These are phyloP conservation scores for Saitozyma sp. DNA, from an alignment of 768 basidiomycete species.

Conservation along the genomic window DNA sequence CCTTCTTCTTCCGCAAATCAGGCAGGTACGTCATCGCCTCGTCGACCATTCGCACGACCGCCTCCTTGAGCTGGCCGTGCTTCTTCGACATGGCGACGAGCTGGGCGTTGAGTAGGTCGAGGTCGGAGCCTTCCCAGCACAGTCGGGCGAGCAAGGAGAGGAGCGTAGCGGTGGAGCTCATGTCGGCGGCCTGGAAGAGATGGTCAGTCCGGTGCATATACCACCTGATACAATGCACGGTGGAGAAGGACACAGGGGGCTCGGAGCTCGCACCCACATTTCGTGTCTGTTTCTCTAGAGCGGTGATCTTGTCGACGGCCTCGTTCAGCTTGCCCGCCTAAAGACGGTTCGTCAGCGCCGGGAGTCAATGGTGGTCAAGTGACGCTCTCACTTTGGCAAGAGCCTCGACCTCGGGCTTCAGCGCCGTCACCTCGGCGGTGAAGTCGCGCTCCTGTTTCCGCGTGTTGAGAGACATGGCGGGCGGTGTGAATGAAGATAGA, in stretches of 20 bases:
- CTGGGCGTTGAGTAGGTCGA: constrained; percentile 65
- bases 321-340: constrained; percentile 81
- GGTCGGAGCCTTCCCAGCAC: constrained; percentile 70
- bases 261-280: constrained; percentile 63
- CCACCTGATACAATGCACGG: constrained; percentile 1
- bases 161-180: constrained; percentile 83
- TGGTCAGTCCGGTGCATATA: neutral
- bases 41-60: constrained; percentile 89
- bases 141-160: constrained; percentile 72
- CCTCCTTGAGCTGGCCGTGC: constrained; percentile 91
- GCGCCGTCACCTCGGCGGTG: constrained; percentile 73
- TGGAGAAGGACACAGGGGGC: neutral
- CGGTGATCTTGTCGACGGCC: constrained; percentile 82
- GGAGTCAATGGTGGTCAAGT: neutral
- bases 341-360: constrained; percentile 1
- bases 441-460: constrained; percentile 62
- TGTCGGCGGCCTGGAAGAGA: constrained; percentile 75
- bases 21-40: constrained; percentile 77
- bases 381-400: constrained; percentile 66
- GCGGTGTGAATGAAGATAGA: too few species aligned
- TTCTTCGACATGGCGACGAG: constrained; percentile 75
- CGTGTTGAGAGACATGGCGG: constrained; percentile 2
- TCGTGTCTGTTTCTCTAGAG: constrained; percentile 91
- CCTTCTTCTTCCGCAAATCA: constrained; percentile 67
- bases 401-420: constrained; percentile 68